Conservation (phyloP, 768 basidiomycete genomes). For the Collybia sordida region DNA sequence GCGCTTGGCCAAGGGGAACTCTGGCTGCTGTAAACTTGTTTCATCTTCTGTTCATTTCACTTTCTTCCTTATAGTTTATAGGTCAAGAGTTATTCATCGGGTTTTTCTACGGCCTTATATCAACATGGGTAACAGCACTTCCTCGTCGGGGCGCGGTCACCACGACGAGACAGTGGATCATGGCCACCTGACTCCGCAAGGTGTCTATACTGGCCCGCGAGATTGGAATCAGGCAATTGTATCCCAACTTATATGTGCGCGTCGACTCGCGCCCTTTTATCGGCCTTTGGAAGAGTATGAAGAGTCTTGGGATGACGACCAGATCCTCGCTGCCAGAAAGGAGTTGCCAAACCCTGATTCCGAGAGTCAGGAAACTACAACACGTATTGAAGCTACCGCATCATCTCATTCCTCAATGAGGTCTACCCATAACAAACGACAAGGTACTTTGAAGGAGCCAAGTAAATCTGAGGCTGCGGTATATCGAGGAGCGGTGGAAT, state of each 20-base stretch:
- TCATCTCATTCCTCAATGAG: constrained; percentile 30
- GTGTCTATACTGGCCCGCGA: constrained; percentile 78
- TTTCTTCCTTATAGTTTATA: no score
- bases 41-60: neutral
- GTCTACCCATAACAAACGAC: constrained; percentile 51
- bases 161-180: constrained; percentile 86
- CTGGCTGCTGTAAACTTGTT: neutral
- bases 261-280: constrained; percentile 93
- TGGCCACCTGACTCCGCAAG: constrained; percentile 78
- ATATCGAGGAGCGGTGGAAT: constrained; percentile 86
- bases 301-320: constrained; percentile 85
- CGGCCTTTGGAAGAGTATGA: constrained; percentile 93
- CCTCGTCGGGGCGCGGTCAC: constrained; percentile 69
- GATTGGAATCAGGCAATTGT: constrained; percentile 93
- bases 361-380: constrained; percentile 44
- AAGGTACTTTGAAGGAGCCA: constrained; percentile 61
- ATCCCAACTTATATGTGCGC: constrained; percentile 83
- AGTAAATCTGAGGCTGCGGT: constrained; percentile 75
- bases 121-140: constrained; percentile 80
- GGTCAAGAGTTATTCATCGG: no score
- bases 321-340: constrained; percentile 79
- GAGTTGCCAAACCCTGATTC: constrained; percentile 48
- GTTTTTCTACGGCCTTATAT: neutral
- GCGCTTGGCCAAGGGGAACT: no score
- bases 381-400: constrained; percentile 44